phyloP scores from a whole-genome alignment of 148 eudicot genomes.

The Fagopyrum tataricum region DNA sequence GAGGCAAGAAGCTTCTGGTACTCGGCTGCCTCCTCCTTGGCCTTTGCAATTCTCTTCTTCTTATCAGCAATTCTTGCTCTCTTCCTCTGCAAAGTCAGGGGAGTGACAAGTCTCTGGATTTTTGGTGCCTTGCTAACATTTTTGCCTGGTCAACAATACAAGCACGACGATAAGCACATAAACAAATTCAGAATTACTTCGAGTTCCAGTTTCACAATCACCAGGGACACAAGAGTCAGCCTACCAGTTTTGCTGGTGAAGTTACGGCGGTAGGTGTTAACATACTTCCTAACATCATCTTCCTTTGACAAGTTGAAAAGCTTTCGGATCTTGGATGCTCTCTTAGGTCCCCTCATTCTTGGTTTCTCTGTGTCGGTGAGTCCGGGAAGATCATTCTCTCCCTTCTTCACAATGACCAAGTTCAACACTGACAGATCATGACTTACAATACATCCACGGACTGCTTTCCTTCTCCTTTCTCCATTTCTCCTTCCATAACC shows the following conservation, averaged over 20 bases:
- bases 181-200: too few relatives aligned
- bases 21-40: constrained; percentile 43
- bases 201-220: neutral
- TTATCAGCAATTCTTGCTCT: constrained; percentile 76
- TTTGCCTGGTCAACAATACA: constrained; percentile 37
- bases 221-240: neutral
- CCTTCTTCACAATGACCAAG: constrained; percentile 85
- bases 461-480: constrained; percentile 81
- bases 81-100: constrained; percentile 85
- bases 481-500: constrained; percentile 77
- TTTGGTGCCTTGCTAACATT: constrained; percentile 80
- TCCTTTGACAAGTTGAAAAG: constrained; percentile 83
- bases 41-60: constrained; percentile 65
- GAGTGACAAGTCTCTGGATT: constrained; percentile 84
- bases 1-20: constrained; percentile 41
- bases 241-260: constrained; percentile 65
- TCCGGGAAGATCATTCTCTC: constrained; percentile 83
- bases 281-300: constrained; percentile 88
- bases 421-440: constrained; percentile 75
- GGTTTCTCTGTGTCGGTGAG: constrained; percentile 80
- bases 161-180: neutral
- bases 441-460: constrained; percentile 87
- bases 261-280: constrained; percentile 73
- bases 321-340: constrained; percentile 87
- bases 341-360: constrained; percentile 95